phyloP scores from a whole-genome alignment of 805 yeast genomes.

The Lachancea thermotolerans region DNA sequence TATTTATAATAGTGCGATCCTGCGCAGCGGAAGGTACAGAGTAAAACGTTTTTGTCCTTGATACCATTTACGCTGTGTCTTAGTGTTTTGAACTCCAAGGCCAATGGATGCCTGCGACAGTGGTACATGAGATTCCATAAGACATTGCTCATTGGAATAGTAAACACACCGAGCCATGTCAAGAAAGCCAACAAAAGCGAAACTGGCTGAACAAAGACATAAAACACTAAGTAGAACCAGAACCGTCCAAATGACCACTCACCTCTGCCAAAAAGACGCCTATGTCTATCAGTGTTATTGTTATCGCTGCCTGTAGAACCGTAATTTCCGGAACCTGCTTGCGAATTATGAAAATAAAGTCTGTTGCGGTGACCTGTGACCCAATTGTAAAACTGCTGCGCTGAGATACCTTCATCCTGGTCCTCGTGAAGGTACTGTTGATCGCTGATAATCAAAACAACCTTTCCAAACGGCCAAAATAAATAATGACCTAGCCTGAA shows the following conservation, averaged over 20 bases:
- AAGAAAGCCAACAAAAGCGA: slow-evolving; percentile 45
- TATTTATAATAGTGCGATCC: slow-evolving; percentile 93
- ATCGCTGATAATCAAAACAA: slow-evolving; percentile 71
- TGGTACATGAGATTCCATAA: slow-evolving; percentile 63
- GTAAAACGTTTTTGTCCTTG: slow-evolving; percentile 49
- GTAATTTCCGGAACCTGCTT: slow-evolving; percentile 11
- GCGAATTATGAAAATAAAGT: slow-evolving; percentile 52
- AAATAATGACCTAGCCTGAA: slow-evolving; percentile 64
- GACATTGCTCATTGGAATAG: slow-evolving; percentile 91
- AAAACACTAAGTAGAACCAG: slow-evolving; percentile 64
- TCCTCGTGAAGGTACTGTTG: slow-evolving; percentile 81
- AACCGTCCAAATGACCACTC: slow-evolving; percentile 83
- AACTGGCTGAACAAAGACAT: slow-evolving; percentile 63
- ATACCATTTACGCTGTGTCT: slow-evolving; percentile 16
- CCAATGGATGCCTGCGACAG: slow-evolving; percentile 83
- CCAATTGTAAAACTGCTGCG: slow-evolving; percentile 85
- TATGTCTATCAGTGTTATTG: slow-evolving; percentile 22
- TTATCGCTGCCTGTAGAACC: slow-evolving; percentile 25
- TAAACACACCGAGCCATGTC: slow-evolving; percentile 79
- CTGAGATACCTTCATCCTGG: slow-evolving; percentile 77
- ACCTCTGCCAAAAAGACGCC: slow-evolving; percentile 83
- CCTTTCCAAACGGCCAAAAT: slow-evolving; percentile 82
- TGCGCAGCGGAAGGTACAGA: slow-evolving; percentile 88
- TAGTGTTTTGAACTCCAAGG: slow-evolving; percentile 51
- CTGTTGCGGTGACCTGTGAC: slow-evolving; percentile 68